These are phyloP conservation scores for Aspergillus tamarii DNA, from an alignment of 2,329 filamentous ascomycete genomes.

Conservation along the genomic window DNA sequence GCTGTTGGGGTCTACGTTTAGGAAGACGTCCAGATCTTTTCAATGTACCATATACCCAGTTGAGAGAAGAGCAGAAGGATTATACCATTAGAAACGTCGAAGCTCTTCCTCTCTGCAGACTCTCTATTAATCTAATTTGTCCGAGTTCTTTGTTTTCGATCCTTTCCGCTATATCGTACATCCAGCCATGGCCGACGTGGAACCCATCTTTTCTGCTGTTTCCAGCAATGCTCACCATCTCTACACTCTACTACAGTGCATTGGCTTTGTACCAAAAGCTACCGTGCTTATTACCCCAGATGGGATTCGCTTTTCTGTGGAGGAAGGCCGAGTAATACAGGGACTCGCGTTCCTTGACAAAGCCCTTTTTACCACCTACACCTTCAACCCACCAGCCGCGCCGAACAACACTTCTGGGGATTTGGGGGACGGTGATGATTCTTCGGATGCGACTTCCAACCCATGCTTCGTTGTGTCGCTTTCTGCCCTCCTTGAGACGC, in stretches of 20 bases:
- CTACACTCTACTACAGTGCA: constrained; percentile 63
- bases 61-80: constrained; percentile 25
- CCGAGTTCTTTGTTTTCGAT: constrained; percentile 15
- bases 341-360: constrained; percentile 86
- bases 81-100: constrained; percentile 39
- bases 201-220: constrained; percentile 61
- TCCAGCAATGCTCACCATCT: constrained; percentile 65
- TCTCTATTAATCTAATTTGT: constrained; percentile 21
- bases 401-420: constrained; percentile 22
- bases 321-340: constrained; percentile 90
- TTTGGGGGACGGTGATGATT: constrained; percentile 42
- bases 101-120: constrained; percentile 23
- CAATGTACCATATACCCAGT: constrained; percentile 40
- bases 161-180: constrained; percentile 12
- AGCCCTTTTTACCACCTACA: constrained; percentile 83
- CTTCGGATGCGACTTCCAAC: constrained; percentile 43
- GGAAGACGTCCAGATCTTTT: constrained; percentile 31
- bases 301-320: constrained; percentile 83
- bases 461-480: constrained; percentile 87
- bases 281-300: constrained; percentile 78
- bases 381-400: constrained; percentile 58
- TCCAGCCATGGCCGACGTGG: constrained; percentile 22
- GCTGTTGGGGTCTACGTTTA: constrained; percentile 98
- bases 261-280: constrained; percentile 62
- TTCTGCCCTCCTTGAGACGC: constrained; percentile 82